A percentile compares a stretch with the other conserved stretches of the same genome.
phyloP scores from a whole-genome alignment of 345 rosid genomes.

The Firmiana major region DNA sequence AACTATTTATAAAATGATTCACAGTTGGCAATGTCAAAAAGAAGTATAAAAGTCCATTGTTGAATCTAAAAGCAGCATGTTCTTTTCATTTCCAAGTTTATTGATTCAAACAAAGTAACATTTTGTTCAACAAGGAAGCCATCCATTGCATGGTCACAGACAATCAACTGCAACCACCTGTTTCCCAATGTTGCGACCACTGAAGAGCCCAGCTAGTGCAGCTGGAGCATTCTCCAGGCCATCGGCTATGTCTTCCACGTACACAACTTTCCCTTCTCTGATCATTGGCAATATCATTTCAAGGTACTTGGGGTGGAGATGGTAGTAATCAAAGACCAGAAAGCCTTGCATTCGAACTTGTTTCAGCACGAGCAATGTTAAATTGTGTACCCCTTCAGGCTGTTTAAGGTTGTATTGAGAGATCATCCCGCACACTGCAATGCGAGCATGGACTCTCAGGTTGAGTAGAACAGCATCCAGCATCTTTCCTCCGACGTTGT shows the following conservation, averaged over 20 bases:
- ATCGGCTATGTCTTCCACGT: slow-evolving; percentile 45
- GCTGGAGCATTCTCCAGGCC: slow-evolving; percentile 51
- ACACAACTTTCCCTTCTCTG: slow-evolving; percentile 39
- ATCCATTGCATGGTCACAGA: slow-evolving; percentile 20
- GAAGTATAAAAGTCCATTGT: no score
- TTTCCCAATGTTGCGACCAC: slow-evolving; percentile 50
- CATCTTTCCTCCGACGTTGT: slow-evolving; percentile 55
- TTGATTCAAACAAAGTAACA: no score
- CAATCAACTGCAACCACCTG: slow-evolving; percentile 39
- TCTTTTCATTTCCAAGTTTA: no score
- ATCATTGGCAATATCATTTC: slow-evolving; percentile 40
- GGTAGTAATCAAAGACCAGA: slow-evolving; percentile 25
- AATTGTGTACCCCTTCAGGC: slow-evolving; percentile 37
- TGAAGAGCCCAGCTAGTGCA: slow-evolving; percentile 43
- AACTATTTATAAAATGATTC: no score
- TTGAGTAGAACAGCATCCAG: slow-evolving; percentile 49
- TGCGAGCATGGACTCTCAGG: slow-evolving; percentile 41
- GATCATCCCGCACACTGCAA: slow-evolving; percentile 51
- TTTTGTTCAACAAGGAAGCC: not conserved
- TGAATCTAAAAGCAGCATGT: no score
- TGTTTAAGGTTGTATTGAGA: slow-evolving; percentile 41
- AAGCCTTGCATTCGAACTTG: slow-evolving; percentile 43
- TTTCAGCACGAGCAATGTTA: slow-evolving; percentile 19
- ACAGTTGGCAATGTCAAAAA: no score
- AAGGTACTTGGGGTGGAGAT: slow-evolving; percentile 34